These are phyloP conservation scores for Rhizoclosmatium globosum DNA, from an alignment of 192 early-diverging fungal genomes.

Conservation along the genomic window DNA sequence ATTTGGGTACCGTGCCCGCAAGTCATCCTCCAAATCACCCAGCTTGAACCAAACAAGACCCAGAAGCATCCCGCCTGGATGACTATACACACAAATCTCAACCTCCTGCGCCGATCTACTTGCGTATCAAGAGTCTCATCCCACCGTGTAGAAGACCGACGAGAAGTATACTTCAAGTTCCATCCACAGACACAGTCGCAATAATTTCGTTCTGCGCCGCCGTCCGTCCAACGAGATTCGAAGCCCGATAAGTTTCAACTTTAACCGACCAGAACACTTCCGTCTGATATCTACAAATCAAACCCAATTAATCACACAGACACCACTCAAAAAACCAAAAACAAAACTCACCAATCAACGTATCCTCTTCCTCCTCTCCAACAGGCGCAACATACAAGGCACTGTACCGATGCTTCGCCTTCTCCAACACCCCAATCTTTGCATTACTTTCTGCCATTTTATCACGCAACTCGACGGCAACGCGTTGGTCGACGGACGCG, in stretches of 20 bases:
- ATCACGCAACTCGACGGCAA: slow-evolving; percentile 44
- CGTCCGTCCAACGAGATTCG: slow-evolving; percentile 59
- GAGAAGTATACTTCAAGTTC: slow-evolving; percentile 65
- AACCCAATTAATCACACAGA: background rate
- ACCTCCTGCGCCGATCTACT: slow-evolving; percentile 93
- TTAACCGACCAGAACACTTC: slow-evolving; percentile 50
- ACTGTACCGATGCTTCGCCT: slow-evolving; percentile 83
- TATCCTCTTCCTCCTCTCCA: slow-evolving; percentile 53
- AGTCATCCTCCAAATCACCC: slow-evolving; percentile 89
- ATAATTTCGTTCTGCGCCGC: slow-evolving; percentile 72
- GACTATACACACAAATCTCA: slow-evolving; percentile 85
- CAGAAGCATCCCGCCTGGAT: slow-evolving; percentile 62
- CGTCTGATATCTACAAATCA: slow-evolving; percentile 41
- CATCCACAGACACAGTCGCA: slow-evolving; percentile 85
- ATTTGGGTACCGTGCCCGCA: slow-evolving; percentile 53
- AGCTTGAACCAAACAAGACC: slow-evolving; percentile 92
- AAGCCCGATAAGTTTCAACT: slow-evolving; percentile 48
- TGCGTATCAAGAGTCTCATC: slow-evolving; percentile 85
- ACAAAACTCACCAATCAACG: slow-evolving; percentile 13
- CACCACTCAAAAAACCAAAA: slow-evolving; percentile 4
- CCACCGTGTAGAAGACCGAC: slow-evolving; percentile 74
- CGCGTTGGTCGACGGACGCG: slow-evolving; percentile 28
- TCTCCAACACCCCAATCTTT: slow-evolving; percentile 50
- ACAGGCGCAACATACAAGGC: slow-evolving; percentile 87
- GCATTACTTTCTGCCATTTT: slow-evolving; percentile 52